A percentile compares a stretch with the other conserved stretches of the same genome.
Conservation (phyloP, 2,329 filamentous ascomycete species). For the Talaromyces islandicus region DNA sequence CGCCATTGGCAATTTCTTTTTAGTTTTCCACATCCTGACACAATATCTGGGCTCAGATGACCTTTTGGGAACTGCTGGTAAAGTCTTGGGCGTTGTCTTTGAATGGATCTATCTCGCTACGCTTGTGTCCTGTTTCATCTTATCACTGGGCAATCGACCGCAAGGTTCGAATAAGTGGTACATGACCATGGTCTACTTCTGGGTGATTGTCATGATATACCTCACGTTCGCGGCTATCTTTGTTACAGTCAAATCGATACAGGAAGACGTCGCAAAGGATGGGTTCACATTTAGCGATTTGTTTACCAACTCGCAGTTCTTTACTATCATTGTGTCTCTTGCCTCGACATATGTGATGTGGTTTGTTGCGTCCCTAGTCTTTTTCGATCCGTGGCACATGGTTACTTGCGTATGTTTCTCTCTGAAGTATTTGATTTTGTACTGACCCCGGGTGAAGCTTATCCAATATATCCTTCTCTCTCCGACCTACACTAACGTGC, state of each 20-base stretch:
- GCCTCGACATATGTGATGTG: slow-evolving; percentile 90
- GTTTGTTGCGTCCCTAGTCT: slow-evolving; percentile 83
- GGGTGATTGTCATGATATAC: slow-evolving; percentile 92
- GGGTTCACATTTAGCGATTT: slow-evolving; percentile 66
- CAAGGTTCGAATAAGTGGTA: slow-evolving; percentile 92
- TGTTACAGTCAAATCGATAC: slow-evolving; percentile 83
- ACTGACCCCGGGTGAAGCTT: slow-evolving; percentile 46
- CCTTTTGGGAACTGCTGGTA: slow-evolving; percentile 70
- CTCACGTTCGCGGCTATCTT: slow-evolving; percentile 92
- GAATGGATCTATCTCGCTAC: slow-evolving; percentile 94
- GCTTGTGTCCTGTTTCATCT: slow-evolving; percentile 87
- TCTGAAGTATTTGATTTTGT: background rate
- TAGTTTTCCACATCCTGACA: slow-evolving; percentile 96
- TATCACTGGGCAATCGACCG: slow-evolving; percentile 89
- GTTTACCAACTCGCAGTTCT: slow-evolving; percentile 84
- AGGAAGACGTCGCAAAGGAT: slow-evolving; percentile 57
- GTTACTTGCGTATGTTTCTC: slow-evolving; percentile 59
- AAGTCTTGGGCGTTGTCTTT: slow-evolving; percentile 80
- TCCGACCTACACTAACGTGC: slow-evolving; percentile 94
- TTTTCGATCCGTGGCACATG: slow-evolving; percentile 99
- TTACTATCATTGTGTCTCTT: slow-evolving; percentile 87
- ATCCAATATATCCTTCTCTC: slow-evolving; percentile 91
- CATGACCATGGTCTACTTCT: slow-evolving; percentile 97
- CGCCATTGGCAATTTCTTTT: slow-evolving; percentile 95
- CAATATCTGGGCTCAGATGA: slow-evolving; percentile 66